Percentiles rank a stretch among this genome's conserved stretches.
Evolutionary conservation across 176 grass and related monocot species (phyloP).

Genomic region (Triticum aestivum): DNA sequence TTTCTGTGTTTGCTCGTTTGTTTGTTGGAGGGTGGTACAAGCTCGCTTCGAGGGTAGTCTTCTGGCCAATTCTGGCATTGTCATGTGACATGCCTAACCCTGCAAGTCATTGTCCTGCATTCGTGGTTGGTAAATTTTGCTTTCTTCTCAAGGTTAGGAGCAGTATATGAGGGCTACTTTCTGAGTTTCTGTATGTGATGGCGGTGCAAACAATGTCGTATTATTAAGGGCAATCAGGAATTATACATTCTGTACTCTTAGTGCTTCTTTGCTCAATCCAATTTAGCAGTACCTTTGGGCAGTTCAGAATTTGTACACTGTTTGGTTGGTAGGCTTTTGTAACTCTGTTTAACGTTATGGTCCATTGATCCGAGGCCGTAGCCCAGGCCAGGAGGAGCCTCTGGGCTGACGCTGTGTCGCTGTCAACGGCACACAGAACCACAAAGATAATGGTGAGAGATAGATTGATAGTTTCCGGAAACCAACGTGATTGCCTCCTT

Average conservation of each 20-base stretch:
- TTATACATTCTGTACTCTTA: not conserved
- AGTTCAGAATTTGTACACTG: not conserved
- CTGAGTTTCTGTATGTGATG: not conserved
- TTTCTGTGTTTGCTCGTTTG: conserved; percentile 22
- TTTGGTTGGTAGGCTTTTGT: conserved; percentile 32
- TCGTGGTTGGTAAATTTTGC: conserved; percentile 21
- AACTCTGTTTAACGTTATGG: not conserved
- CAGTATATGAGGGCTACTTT: not conserved
- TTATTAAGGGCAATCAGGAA: not conserved
- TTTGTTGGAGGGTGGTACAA: conserved; percentile 23
- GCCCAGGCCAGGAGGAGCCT: not conserved
- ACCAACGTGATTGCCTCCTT: not conserved
- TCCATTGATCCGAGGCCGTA: not conserved
- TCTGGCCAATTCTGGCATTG: conserved; percentile 22
- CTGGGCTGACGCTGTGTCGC: not conserved
- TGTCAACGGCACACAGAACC: no score
- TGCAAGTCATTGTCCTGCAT: conserved; percentile 3
- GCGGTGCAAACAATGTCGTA: not conserved
- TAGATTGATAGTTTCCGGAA: not conserved
- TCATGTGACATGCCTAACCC: conserved; percentile 20
- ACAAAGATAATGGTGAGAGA: not conserved
- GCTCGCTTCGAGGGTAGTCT: not conserved
- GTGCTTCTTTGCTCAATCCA: conserved; percentile 10
- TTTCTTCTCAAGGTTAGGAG: not conserved
- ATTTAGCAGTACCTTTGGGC: conserved; percentile 6